phyloP scores from a whole-genome alignment of 495 filamentous ascomycete species.

The Penicillium goetzii region DNA sequence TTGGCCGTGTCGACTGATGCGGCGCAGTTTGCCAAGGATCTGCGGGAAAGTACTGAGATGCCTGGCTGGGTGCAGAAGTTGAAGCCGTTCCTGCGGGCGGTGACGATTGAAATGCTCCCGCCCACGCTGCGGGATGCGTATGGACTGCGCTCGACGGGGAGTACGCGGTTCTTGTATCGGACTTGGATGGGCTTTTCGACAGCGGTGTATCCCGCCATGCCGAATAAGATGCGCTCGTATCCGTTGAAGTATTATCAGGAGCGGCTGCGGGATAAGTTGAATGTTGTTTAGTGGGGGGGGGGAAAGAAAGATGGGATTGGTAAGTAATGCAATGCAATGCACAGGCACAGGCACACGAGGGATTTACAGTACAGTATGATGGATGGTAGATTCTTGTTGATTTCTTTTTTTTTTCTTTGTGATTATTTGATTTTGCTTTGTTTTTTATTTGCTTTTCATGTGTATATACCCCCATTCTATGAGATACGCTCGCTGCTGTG shows the following conservation, averaged over 20 bases:
- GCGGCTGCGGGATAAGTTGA: slow-evolving; percentile 35
- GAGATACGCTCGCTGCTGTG: slow-evolving; percentile 25
- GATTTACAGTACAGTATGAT: not conserved
- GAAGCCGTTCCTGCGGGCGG: slow-evolving; percentile 40
- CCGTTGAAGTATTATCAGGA: slow-evolving; percentile 40
- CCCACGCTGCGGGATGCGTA: slow-evolving; percentile 43
- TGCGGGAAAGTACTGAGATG: slow-evolving; percentile 33
- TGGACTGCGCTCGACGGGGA: slow-evolving; percentile 39
- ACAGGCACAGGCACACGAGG: not conserved
- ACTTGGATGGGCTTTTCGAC: slow-evolving; percentile 43
- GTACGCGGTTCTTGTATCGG: slow-evolving; percentile 40
- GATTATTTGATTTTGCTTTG: not conserved
- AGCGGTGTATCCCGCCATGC: slow-evolving; percentile 46
- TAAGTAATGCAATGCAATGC: not conserved
- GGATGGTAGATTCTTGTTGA: not conserved
- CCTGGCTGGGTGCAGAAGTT: slow-evolving; percentile 41
- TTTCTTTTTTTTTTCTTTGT: slow-evolving; percentile 10
- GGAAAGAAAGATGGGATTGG: not conserved
- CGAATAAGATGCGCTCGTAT: slow-evolving; percentile 35
- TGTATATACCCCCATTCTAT: slow-evolving; percentile 26
- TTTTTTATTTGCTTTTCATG: slow-evolving; percentile 8
- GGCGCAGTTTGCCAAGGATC: slow-evolving; percentile 38
- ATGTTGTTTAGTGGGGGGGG: slow-evolving; percentile 25
- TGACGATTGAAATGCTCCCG: slow-evolving; percentile 49
- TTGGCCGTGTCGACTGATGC: slow-evolving; percentile 41